Evolutionary conservation across 2,329 filamentous ascomycete species (phyloP).

Genomic region (Alternaria atra): DNA sequence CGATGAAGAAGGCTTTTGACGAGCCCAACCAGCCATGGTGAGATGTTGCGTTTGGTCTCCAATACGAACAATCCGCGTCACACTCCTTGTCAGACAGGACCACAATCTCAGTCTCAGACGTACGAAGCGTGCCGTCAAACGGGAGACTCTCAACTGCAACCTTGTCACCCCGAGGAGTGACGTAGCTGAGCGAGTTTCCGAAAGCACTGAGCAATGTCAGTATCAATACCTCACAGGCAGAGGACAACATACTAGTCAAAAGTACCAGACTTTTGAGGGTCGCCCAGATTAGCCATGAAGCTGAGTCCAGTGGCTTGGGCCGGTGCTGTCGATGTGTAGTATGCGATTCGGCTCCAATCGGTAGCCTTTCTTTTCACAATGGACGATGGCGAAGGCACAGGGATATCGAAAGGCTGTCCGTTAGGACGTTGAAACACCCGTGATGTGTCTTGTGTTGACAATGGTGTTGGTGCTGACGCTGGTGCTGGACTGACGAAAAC

Average conservation of each 20-base stretch:
- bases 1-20: slow-evolving; percentile 76
- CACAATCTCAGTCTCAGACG: slow-evolving; percentile 47
- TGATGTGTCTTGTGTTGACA: background rate
- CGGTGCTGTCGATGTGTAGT: slow-evolving; percentile 56
- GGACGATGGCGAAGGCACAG: background rate
- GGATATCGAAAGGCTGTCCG: background rate
- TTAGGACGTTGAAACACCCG: background rate
- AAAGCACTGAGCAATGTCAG: slow-evolving; percentile 51
- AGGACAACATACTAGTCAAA: slow-evolving; percentile 57
- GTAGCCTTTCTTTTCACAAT: slow-evolving; percentile 13
- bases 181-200: slow-evolving; percentile 67
- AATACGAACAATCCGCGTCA: slow-evolving; percentile 58
- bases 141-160: slow-evolving; percentile 59
- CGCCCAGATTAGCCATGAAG: slow-evolving; percentile 68
- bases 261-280: slow-evolving; percentile 61
- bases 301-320: slow-evolving; percentile 61
- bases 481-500: background rate
- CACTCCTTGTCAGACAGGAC: slow-evolving; percentile 55
- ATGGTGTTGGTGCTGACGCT: background rate
- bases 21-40: slow-evolving; percentile 74
- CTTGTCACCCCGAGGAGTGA: slow-evolving; percentile 57
- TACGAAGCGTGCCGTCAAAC: slow-evolving; percentile 57
- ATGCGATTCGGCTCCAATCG: slow-evolving; percentile 58
- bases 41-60: slow-evolving; percentile 59
- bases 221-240: background rate